These are phyloP conservation scores for Trypanosoma theileri DNA, from an alignment of 208 protist species.

Conservation along the genomic window DNA sequence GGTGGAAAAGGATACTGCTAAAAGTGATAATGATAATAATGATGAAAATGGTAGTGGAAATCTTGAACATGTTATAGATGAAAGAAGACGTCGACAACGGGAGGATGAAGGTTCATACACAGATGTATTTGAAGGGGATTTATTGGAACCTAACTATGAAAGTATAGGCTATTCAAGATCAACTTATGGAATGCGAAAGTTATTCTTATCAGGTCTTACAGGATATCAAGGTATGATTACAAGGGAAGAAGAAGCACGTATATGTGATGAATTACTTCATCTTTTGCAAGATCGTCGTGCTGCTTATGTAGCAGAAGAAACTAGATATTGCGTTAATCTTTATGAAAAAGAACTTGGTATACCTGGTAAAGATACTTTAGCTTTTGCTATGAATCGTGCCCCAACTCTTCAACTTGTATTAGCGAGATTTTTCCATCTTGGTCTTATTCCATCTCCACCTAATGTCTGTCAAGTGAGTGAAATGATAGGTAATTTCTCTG, in stretches of 20 bases:
- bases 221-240: slow-evolving; percentile 86
- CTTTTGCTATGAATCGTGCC: slow-evolving; percentile 64
- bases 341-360: slow-evolving; percentile 83
- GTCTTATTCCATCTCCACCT: slow-evolving; percentile 76
- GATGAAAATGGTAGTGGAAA: not conserved
- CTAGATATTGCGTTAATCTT: slow-evolving; percentile 89
- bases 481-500: slow-evolving; percentile 88
- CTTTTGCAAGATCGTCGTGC: slow-evolving; percentile 69
- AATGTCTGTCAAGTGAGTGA: slow-evolving; percentile 91
- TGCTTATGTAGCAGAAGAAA: slow-evolving; percentile 86
- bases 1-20: not conserved
- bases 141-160: slow-evolving; percentile 58
- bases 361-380: slow-evolving; percentile 80
- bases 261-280: slow-evolving; percentile 78
- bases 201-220: slow-evolving; percentile 73
- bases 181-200: slow-evolving; percentile 79
- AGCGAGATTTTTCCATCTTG: slow-evolving; percentile 72
- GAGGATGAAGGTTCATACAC: slow-evolving; percentile 61
- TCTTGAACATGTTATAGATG: slow-evolving; percentile 41
- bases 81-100: slow-evolving; percentile 40
- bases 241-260: slow-evolving; percentile 62
- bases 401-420: slow-evolving; percentile 76
- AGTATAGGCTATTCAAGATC: slow-evolving; percentile 75
- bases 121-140: slow-evolving; percentile 52
- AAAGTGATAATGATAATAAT: not conserved